Base-by-base conservation (phyloP, 208 protist species). In the Acanthamoeba quina region DNA sequence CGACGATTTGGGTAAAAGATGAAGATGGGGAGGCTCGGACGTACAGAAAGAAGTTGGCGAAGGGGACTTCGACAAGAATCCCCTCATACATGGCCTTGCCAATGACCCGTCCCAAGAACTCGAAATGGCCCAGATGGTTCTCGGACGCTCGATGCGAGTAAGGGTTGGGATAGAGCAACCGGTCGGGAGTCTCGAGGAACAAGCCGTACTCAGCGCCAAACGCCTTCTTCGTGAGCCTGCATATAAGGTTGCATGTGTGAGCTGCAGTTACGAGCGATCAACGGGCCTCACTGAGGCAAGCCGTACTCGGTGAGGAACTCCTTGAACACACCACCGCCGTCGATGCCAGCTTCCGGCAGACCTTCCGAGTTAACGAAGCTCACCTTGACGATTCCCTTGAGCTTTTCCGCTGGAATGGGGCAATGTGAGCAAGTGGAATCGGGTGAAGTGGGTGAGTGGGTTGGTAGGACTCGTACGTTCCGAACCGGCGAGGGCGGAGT, bases 121-220 rank as follows among this genome's bases (percentile, higher is more conserved):
- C 83, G 34, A 94, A 96, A 34, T 94, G 80, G 0, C n/a, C n/a
- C 41, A 90, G 47, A 41, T 96, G 58, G n/a, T 96, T 89, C 19
- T 72, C 74, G 24, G 76, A 68, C 13, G 88, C 88, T 49, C 98
- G 76, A 91, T 98, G 97, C 41, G 96, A 90, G 3, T 96, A 49
- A 15, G 98, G 98, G 94, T 98, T 98, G 31, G 98, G 98, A 89
- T 98, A 99, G 24, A 99, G 91, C 44, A 96, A 95, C 13, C n/a
- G 37, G 60, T 97, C 97, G 83, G 95, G 95, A n/a, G 98, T 99
- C 70, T 96, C 95, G 15, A 94, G 78, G 94, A 99, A 99, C 26
- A 99, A 94, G 3, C 98, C 98, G 90, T 98, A 96, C 85, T 97
- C 95, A 9, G 96, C 92, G 0, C 96, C 96, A 95, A 99, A 98